Percentiles rank a stretch among this genome's conserved stretches.
Evolutionary conservation across 495 filamentous ascomycete species (phyloP).

Genomic region (Aspergillus coremiiformis): DNA sequence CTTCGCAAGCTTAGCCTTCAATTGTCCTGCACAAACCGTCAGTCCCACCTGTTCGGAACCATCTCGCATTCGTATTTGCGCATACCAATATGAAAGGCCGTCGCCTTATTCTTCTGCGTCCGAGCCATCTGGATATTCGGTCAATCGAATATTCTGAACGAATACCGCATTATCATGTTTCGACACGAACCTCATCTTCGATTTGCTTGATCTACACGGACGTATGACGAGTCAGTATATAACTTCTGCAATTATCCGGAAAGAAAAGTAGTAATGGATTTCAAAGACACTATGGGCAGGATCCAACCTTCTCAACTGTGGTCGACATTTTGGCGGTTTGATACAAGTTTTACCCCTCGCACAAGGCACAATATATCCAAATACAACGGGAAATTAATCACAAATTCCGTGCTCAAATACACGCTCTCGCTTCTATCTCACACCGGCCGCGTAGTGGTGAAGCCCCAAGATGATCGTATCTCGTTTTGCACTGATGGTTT

Average conservation of each 20-base stretch:
- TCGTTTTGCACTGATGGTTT: conserved; percentile 3
- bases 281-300: conserved; percentile 9
- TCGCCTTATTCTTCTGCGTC: conserved; percentile 98
- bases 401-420: not conserved
- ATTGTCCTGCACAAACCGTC: conserved; percentile 55
- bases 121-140: conserved; percentile 64
- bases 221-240: conserved; percentile 19
- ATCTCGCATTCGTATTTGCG: conserved; percentile 1
- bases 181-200: conserved; percentile 71
- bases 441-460: conserved; percentile 8
- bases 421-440: not conserved
- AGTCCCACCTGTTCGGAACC: conserved; percentile 14
- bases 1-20: conserved; percentile 98
- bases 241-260: conserved; percentile 9
- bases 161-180: not conserved
- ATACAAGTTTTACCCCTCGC: conserved; percentile 19
- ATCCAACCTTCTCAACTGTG: conserved; percentile 83
- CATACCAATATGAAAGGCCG: conserved; percentile 71
- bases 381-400: conserved; percentile 5
- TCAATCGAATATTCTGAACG: conserved; percentile 11
- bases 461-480: conserved; percentile 2
- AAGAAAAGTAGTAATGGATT: conserved; percentile 1
- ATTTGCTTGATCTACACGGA: conserved; percentile 83
- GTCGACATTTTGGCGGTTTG: conserved; percentile 71
- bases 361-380: conserved; percentile 10